These are phyloP conservation scores for Tylopilus felleus DNA, from an alignment of 768 basidiomycete genomes.

Conservation along the genomic window DNA sequence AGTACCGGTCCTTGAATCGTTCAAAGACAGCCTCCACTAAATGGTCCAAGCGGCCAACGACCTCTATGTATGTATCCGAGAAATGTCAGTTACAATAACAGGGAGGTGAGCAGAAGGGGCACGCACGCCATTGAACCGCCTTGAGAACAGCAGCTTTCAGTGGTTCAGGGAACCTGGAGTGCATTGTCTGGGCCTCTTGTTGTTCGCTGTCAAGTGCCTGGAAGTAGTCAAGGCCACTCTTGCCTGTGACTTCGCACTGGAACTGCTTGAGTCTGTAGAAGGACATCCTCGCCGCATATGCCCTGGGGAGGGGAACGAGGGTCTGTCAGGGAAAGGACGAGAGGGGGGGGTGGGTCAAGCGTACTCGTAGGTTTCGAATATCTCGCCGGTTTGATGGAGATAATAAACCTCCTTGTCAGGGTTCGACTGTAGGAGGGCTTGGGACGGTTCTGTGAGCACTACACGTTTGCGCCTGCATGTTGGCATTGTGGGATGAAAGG, in stretches of 20 bases:
- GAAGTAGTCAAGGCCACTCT: conserved; percentile 91
- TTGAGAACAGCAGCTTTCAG: conserved; percentile 89
- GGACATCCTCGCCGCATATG: conserved; percentile 88
- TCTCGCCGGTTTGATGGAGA: conserved; percentile 92
- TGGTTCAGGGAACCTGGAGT: conserved; percentile 87
- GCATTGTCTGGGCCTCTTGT: conserved; percentile 84
- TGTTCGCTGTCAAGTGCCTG: conserved; percentile 90
- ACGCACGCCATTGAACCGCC: conserved; percentile 96
- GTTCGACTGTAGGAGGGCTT: conserved; percentile 63
- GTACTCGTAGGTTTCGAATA: conserved; percentile 95
- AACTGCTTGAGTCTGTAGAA: conserved; percentile 95
- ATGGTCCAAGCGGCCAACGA: conserved; percentile 93
- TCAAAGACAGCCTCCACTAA: conserved; percentile 94
- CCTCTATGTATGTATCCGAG: conserved; percentile 55
- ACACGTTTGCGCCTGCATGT: conserved; percentile 89
- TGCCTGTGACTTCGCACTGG: conserved; percentile 96
- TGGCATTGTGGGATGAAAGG: conserved; percentile 59
- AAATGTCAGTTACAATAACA: conserved; percentile 11
- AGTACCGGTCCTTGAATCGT: conserved; percentile 95
- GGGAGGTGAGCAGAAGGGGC: conserved; percentile 20
- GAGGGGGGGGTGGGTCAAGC: conserved; percentile 32
- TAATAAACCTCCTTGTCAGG: conserved; percentile 81
- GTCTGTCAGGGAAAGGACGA: conserved; percentile 25
- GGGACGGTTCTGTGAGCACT: conserved; percentile 79
- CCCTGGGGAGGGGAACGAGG: conserved; percentile 33